Evolutionary conservation across 2,329 filamentous ascomycete genomes (phyloP), one percentile per base, ranked within the genome.

Genomic region (Fonsecaea pedrosoi): DNA sequence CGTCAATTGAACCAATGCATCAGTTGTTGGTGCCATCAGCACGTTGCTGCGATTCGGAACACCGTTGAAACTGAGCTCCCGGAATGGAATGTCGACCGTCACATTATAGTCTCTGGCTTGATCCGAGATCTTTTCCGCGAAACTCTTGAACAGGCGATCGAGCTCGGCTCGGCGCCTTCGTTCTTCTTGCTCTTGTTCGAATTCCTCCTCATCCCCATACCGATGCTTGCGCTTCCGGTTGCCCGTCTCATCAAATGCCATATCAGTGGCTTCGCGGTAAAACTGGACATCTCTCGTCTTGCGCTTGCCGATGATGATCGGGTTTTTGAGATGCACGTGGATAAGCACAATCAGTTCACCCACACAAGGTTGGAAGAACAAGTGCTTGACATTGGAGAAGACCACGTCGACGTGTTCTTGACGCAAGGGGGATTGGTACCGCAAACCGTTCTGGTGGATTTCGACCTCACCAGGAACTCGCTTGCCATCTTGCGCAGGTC

Each of bases 241-340:
- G 72, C 95, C 96, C 56, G 95, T 99, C 82, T 99, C 95, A 75
- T 99, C 95, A 73, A 99, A 98, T 75, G 97, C 93, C 78, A 99
- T 98, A 73, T 99, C 95, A 0, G 95, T 98, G 3, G 95, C 95
- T 82, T 99, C 95, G 62, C 95, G 89, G 76, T 97, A 97, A 81
- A 99, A 99, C 74, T 99, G 96, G 0, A 99, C 91, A 77, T 99
- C 96, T 82, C 95, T 97, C 10, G 95, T 96, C 87, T 99, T 99
- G 83, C 96, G 96, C 85, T 97, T 98, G 68, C 95, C 95, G 70
- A 99, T 91, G 79, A 99, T 93, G 77, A 99, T 98, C 2, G 95
- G 95, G 69, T 97, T 96, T 81, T 97, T 97, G 58, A 99, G 87
- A 78, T 99, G 95, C 64, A 99, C 91, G 78, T 99, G 95, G 73